These are phyloP conservation scores for Colletotrichum sp. DNA, from an alignment of 2,329 filamentous ascomycete species.

Conservation along the genomic window DNA sequence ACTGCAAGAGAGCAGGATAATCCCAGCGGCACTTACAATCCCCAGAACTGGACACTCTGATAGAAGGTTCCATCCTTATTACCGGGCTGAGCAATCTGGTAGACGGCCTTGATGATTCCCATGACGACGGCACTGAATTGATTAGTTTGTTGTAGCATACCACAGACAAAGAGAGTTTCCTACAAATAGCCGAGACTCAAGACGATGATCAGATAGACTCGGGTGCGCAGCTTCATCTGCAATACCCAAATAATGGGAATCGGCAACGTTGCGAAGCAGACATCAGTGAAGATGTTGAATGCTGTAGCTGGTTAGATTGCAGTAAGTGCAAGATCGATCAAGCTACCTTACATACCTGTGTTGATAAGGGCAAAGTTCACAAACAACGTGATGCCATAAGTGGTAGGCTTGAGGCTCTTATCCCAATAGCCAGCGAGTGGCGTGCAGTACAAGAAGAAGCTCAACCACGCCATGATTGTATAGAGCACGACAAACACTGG, in stretches of 20 bases:
- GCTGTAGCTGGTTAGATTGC: constrained; percentile 21
- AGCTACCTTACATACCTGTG: neutral
- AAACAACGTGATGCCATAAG: constrained; percentile 22
- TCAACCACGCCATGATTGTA: constrained; percentile 24
- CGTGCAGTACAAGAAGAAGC: constrained; percentile 26
- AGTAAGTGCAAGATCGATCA: neutral
- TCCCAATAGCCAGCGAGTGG: constrained; percentile 28
- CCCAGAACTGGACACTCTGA: constrained; percentile 34
- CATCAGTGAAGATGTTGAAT: constrained; percentile 48
- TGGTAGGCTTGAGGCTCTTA: constrained; percentile 13
- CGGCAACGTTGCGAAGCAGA: constrained; percentile 46
- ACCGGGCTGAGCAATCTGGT: constrained; percentile 36
- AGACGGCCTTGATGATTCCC: constrained; percentile 42
- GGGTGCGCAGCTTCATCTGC: constrained; percentile 41
- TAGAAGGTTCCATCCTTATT: constrained; percentile 36
- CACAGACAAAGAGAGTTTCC: neutral
- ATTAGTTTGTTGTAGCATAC: neutral
- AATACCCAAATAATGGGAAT: constrained; percentile 45
- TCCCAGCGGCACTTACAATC: constrained; percentile 32
- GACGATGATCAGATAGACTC: constrained; percentile 43
- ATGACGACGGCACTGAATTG: constrained; percentile 38
- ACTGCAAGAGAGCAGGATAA: neutral
- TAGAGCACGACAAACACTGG: constrained; percentile 25
- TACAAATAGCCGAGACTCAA: constrained; percentile 47
- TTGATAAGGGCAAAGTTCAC: constrained; percentile 46